Conservation (phyloP, 2,329 filamentous ascomycete genomes). For the Xylaria sp. region DNA sequence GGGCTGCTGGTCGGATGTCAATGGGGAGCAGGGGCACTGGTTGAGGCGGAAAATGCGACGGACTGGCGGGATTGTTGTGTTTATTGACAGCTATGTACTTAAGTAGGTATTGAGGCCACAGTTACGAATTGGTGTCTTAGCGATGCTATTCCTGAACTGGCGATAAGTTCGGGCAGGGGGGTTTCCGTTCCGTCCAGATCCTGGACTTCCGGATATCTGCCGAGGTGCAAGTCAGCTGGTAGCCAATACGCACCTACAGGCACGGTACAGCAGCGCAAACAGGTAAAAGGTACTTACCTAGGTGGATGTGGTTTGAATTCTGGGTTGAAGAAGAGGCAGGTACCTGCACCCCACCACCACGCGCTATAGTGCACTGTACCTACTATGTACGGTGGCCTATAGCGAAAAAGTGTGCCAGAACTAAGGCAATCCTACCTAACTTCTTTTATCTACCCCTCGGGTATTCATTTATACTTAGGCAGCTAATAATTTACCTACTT, state of each 20-base stretch:
- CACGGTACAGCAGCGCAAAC: neutral
- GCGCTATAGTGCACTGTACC: neutral
- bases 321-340: too few relatives aligned
- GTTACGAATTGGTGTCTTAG: slow-evolving; percentile 39
- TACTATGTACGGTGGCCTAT: too few relatives aligned
- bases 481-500: too few relatives aligned
- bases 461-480: too few relatives aligned
- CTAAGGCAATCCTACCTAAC: too few relatives aligned
- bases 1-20: neutral
- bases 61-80: slow-evolving; percentile 5
- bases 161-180: slow-evolving; percentile 17
- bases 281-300: neutral
- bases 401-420: too few relatives aligned
- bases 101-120: slow-evolving; percentile 39
- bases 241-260: neutral
- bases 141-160: slow-evolving; percentile 41
- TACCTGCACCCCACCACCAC: too few relatives aligned
- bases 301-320: too few relatives aligned
- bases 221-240: slow-evolving; percentile 32
- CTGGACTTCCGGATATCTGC: slow-evolving; percentile 50
- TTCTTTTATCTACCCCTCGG: too few relatives aligned
- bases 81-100: neutral
- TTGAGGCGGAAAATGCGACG: neutral
- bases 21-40: neutral
- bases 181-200: slow-evolving; percentile 33